Conservation (phyloP, 306 rosid species). For the Cicer judaicum region DNA sequence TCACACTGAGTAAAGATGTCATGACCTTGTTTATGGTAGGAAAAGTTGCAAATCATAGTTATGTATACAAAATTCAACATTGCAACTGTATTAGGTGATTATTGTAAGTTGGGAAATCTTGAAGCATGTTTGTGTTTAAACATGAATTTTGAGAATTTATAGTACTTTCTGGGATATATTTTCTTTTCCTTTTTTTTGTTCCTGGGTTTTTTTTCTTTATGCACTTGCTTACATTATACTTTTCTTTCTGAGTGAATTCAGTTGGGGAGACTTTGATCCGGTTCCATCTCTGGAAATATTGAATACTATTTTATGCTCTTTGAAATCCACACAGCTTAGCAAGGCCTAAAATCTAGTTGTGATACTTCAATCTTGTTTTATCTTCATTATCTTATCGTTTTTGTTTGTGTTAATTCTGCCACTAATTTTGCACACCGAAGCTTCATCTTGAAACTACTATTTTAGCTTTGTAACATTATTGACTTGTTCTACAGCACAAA, state of each 20-base stretch:
- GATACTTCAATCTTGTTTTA: neutral
- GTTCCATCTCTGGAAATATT: neutral
- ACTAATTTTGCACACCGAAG: neutral
- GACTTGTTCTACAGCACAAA: slow-evolving; percentile 67
- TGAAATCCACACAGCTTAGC: neutral
- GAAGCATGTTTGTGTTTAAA: slow-evolving; percentile 2
- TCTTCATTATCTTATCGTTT: neutral
- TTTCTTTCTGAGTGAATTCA: neutral
- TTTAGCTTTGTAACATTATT: slow-evolving; percentile 26
- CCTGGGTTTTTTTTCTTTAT: slow-evolving; percentile 12
- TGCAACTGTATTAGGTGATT: slow-evolving; percentile 9
- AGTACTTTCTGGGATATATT: neutral
- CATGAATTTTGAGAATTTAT: neutral
- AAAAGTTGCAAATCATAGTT: slow-evolving; percentile 14
- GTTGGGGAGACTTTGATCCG: slow-evolving; percentile 3
- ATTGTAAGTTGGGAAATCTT: slow-evolving; percentile 13
- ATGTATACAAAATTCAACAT: slow-evolving; percentile 6
- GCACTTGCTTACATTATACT: neutral
- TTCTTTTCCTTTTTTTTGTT: neutral
- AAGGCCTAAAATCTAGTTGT: neutral
- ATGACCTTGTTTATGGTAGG: neutral
- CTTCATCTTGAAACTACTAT: slow-evolving; percentile 31
- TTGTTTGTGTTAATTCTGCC: slow-evolving; percentile 13
- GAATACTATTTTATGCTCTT: slow-evolving; percentile 20
- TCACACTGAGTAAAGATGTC: neutral